These are phyloP conservation scores for Reticulascus tulasneorum DNA, from an alignment of 2,329 filamentous ascomycete species.

Conservation along the genomic window DNA sequence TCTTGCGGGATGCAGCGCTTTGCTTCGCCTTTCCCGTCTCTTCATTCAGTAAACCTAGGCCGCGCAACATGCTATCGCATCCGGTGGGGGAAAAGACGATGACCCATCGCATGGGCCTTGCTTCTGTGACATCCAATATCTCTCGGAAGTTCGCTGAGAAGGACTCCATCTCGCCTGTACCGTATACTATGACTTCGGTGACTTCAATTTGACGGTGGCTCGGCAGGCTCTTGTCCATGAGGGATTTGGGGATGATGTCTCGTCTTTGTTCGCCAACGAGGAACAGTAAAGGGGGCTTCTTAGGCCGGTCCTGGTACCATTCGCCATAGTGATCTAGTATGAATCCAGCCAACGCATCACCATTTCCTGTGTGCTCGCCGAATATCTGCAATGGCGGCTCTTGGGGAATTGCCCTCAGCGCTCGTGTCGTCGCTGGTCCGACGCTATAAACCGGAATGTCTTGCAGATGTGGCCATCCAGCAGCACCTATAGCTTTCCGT, in stretches of 20 bases:
- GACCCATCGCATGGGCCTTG: conserved; percentile 56
- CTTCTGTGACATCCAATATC: conserved; percentile 42
- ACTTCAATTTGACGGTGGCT: conserved; percentile 56
- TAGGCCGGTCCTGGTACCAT: conserved; percentile 38
- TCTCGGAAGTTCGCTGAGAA: conserved; percentile 66
- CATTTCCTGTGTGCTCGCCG: conserved; percentile 80
- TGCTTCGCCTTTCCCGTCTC: conserved; percentile 34
- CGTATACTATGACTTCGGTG: conserved; percentile 80
- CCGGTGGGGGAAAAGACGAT: conserved; percentile 70
- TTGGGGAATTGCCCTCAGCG: conserved; percentile 56
- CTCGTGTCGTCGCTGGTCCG: conserved; percentile 74
- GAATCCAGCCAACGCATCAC: conserved; percentile 70
- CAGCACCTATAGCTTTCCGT: neutral
- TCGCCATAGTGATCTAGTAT: conserved; percentile 74
- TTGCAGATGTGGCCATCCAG: conserved; percentile 54
- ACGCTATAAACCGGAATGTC: conserved; percentile 69
- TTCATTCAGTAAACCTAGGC: conserved; percentile 47
- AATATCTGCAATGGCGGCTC: conserved; percentile 57
- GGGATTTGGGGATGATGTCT: conserved; percentile 81
- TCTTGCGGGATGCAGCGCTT: conserved; percentile 32
- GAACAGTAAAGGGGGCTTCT: conserved; percentile 70
- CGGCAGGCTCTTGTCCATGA: conserved; percentile 57
- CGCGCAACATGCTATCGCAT: conserved; percentile 56
- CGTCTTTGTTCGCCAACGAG: conserved; percentile 85
- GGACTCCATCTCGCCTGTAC: conserved; percentile 75